Conservation (phyloP, 805 yeast genomes). For the Schwanniomyces sp. region DNA sequence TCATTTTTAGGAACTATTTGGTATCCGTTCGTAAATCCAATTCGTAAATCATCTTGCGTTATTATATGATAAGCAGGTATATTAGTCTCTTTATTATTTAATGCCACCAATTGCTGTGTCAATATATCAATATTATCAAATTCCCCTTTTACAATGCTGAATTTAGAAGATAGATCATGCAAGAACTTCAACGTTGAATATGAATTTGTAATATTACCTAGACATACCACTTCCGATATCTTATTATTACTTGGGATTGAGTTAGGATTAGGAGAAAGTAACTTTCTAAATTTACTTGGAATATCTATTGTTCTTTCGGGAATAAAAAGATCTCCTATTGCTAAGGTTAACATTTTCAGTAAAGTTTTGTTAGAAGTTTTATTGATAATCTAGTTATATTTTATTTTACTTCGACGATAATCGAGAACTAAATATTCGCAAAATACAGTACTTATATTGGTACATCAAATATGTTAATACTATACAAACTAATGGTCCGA, state of each 20-base stretch:
- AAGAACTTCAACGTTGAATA: conserved; percentile 63
- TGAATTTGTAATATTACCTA: conserved; percentile 81
- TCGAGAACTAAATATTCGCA: not conserved
- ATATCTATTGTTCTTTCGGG: conserved; percentile 78
- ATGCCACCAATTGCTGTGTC: conserved; percentile 27
- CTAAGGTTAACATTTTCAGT: conserved; percentile 47
- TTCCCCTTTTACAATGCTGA: conserved; percentile 81
- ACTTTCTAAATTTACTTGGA: conserved; percentile 65
- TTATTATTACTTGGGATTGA: conserved; percentile 49
- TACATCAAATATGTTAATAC: not conserved
- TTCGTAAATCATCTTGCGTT: conserved; percentile 65
- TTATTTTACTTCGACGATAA: not conserved
- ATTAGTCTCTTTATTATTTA: conserved; percentile 14
- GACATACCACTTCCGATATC: conserved; percentile 78
- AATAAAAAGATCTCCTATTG: conserved; percentile 86
- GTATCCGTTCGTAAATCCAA: conserved; percentile 86
- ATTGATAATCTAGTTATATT: not conserved
- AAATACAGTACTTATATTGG: conserved; percentile 1
- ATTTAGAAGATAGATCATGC: conserved; percentile 65
- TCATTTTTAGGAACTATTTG: conserved; percentile 83
- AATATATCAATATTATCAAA: conserved; percentile 54
- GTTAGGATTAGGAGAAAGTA: conserved; percentile 65
- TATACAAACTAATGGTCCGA: conserved; percentile 24
- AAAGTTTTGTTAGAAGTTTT: not conserved
- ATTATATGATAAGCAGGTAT: conserved; percentile 67